Evolutionary conservation across 2,329 filamentous ascomycete species (phyloP).

Genomic region (Colletotrichum costaricense): DNA sequence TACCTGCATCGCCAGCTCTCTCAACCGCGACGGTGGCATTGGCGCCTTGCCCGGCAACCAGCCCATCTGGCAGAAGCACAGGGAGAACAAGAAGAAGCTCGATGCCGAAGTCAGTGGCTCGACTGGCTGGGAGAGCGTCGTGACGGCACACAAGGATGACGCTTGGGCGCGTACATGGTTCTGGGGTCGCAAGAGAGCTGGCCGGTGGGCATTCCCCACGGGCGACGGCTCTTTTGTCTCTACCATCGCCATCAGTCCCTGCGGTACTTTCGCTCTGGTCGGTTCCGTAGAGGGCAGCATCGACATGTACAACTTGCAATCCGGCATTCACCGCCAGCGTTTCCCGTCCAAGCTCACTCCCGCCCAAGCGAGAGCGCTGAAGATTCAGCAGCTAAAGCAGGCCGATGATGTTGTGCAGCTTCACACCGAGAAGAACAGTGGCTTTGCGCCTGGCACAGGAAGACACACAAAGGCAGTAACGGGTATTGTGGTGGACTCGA

Average conservation of each 20-base stretch:
- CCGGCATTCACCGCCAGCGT: constrained; percentile 85
- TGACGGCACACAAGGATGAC: constrained; percentile 91
- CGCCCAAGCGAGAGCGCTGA: constrained; percentile 81
- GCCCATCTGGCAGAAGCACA: constrained; percentile 84
- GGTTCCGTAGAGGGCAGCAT: constrained; percentile 86
- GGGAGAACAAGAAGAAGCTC: constrained; percentile 68
- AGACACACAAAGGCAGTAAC: constrained; percentile 87
- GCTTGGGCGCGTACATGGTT: constrained; percentile 94
- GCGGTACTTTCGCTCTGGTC: constrained; percentile 92
- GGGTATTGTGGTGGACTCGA: constrained; percentile 86
- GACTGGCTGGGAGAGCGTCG: constrained; percentile 97
- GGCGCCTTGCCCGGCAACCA: constrained; percentile 83
- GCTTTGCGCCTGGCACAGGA: constrained; percentile 66
- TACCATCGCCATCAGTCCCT: constrained; percentile 89
- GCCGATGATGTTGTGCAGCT: constrained; percentile 68
- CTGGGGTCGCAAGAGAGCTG: constrained; percentile 94
- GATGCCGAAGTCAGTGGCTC: constrained; percentile 79
- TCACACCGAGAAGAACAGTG: constrained; percentile 55
- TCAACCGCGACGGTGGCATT: constrained; percentile 96
- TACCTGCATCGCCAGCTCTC: constrained; percentile 88
- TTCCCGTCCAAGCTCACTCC: constrained; percentile 86
- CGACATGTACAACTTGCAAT: constrained; percentile 98
- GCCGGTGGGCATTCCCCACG: constrained; percentile 92
- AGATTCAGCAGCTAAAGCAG: constrained; percentile 71
- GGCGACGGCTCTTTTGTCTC: constrained; percentile 85